Base-by-base conservation (phyloP, 2,329 filamentous ascomycete species). In the Neonectria faginata region DNA sequence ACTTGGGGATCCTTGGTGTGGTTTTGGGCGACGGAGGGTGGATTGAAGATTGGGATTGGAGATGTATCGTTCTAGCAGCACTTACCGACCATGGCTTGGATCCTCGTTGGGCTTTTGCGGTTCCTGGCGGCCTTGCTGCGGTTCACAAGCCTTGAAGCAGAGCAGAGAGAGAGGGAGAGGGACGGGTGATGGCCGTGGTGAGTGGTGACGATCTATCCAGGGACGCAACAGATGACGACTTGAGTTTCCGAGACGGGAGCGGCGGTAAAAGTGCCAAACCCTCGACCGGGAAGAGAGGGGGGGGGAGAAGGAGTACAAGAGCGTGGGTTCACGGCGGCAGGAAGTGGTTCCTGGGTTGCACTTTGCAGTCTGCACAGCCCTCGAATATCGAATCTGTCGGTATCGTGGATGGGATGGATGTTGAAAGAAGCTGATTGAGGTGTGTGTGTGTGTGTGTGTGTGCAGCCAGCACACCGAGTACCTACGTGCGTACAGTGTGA, bases 221-320 rank as follows among this genome's bases (percentile, higher is more conserved):
- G 14, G 36, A 39, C 36, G 8, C 29, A 10, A 16, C 14, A 14
- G 10, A n/a, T n/a, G 39, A 42, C 39, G n/a, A 42, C 39, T 16
- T 18, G 39, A 11, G n/a, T 18, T 42, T 42, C 39, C 10, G 39
- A 18, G 39, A 42, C 39, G 39, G 39, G 39, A 11, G 11, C 39
- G 39, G 39, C 39, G 39, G 39, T 42, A 18, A 42, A 42, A 42
- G n/a, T 42, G 39, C n/a, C 39, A 42, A 42, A 42, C 39, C n/a
- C 39, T 42, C 7, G 39, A 42, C 39, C 2, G 39, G 39, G 39
- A 42, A n/a, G 36, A 6, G 36, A 16, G 36, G 14, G 20, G 20
- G 22, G 22, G 22, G 22, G 2, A 9, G 8, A 42, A 42, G 39
- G 39, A 42, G 36, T 16, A 39, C 14, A 20, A 18, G 39, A 20